Percentiles rank a stretch among this genome's conserved stretches.
Evolutionary conservation across 2,329 filamentous ascomycete genomes (phyloP).

Genomic region (Hypoxylon sp.): DNA sequence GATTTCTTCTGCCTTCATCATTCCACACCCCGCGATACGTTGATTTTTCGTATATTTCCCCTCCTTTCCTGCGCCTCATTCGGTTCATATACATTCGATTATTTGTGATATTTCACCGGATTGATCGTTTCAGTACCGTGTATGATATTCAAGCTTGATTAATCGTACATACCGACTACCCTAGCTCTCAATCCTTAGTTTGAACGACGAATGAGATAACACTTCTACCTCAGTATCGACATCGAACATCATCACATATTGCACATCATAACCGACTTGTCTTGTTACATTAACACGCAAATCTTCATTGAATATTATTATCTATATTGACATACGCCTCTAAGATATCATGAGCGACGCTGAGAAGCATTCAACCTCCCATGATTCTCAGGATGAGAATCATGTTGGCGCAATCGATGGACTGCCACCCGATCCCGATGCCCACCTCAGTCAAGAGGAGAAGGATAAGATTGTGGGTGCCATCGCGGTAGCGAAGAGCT

Average conservation of each 20-base stretch:
- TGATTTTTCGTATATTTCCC: conserved; percentile 21
- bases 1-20: conserved; percentile 23
- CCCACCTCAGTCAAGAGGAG: conserved; percentile 69
- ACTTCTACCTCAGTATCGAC: not conserved
- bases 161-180: conserved; percentile 12
- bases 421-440: conserved; percentile 67
- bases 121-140: conserved; percentile 7
- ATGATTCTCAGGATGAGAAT: conserved; percentile 46
- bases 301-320: not conserved
- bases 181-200: not conserved
- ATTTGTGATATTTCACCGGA: not conserved
- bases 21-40: conserved; percentile 20
- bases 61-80: conserved; percentile 23
- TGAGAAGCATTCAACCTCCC: conserved; percentile 49
- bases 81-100: conserved; percentile 13
- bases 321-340: not conserved
- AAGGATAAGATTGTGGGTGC: conserved; percentile 66
- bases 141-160: conserved; percentile 15
- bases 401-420: conserved; percentile 30
- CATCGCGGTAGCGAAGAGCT: not conserved
- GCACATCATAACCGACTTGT: conserved; percentile 6
- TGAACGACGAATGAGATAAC: conserved; percentile 1
- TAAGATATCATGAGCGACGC: conserved; percentile 50
- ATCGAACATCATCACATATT: conserved; percentile 7
- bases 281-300: not conserved